phyloP scores from a whole-genome alignment of 164 flowering plant species.

The Litsea cubeba region DNA sequence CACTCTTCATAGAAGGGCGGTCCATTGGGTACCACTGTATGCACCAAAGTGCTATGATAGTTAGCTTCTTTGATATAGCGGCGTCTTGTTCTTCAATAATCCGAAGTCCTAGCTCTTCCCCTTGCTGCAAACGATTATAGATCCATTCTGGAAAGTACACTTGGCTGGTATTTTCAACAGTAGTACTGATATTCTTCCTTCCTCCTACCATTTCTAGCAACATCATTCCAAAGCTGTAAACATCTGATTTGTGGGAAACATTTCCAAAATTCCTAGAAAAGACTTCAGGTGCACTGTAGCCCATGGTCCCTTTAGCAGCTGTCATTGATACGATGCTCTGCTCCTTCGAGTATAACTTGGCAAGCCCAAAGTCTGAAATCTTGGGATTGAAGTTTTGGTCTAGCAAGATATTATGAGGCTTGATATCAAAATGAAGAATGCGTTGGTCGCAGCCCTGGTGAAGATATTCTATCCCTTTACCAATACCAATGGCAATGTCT shows the following conservation, averaged over 20 bases:
- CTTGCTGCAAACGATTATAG: background rate
- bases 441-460: constrained; percentile 5
- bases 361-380: constrained; percentile 12
- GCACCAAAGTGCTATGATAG: background rate
- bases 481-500: constrained; percentile 4
- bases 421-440: constrained; percentile 11
- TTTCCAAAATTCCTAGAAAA: constrained; percentile 5
- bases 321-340: constrained; percentile 8
- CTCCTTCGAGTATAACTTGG: constrained; percentile 4
- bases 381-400: constrained; percentile 8
- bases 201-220: constrained; percentile 8
- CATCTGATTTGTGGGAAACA: constrained; percentile 7
- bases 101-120: background rate
- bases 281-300: constrained; percentile 10
- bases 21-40: constrained; percentile 4
- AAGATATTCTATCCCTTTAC: constrained; percentile 7
- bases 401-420: constrained; percentile 6
- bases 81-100: background rate
- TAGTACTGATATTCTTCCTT: background rate
- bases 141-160: constrained; percentile 8
- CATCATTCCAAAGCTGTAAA: constrained; percentile 6
- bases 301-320: constrained; percentile 5
- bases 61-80: background rate
- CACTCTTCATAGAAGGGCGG: constrained; percentile 6
- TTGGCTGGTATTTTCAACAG: background rate